Conservation (phyloP, 2,329 filamentous ascomycete genomes). For the Harringtonia aguacate region DNA sequence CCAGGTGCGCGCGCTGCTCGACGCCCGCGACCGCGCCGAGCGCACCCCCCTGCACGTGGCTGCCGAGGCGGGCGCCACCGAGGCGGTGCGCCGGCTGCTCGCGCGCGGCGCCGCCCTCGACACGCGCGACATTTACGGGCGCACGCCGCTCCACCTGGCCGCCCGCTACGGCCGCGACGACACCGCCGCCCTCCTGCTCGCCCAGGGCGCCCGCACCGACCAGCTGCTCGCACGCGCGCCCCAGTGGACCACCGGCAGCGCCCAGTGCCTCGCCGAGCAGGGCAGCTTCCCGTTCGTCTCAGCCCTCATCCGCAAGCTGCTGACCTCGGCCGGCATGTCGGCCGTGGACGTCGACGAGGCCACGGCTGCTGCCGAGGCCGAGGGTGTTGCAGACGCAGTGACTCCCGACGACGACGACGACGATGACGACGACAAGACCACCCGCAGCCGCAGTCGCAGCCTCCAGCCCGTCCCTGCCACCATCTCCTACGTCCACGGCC, state of each 20-base stretch:
- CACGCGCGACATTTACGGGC: conserved; percentile 4
- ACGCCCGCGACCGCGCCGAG: conserved; percentile 6
- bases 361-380: too few species aligned
- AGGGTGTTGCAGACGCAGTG: too few species aligned
- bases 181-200: conserved; percentile 1
- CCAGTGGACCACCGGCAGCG: background rate
- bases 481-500: too few species aligned
- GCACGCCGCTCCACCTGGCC: conserved; percentile 10
- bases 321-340: background rate
- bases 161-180: conserved; percentile 3
- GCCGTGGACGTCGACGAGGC: too few species aligned
- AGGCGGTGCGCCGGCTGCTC: conserved; percentile 5
- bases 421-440: too few species aligned
- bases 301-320: background rate
- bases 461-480: too few species aligned
- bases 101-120: conserved; percentile 8
- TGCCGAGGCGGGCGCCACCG: conserved; percentile 4
- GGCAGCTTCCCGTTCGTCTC: background rate
- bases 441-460: too few species aligned
- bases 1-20: conserved; percentile 3
- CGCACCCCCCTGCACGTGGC: conserved; percentile 14
- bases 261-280: background rate
- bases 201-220: conserved; percentile 30
- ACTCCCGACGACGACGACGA: too few species aligned
- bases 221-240: background rate